A percentile compares a stretch with the other conserved stretches of the same genome.
phyloP scores from a whole-genome alignment of 495 filamentous ascomycete genomes.

The Penicillium daleae region DNA sequence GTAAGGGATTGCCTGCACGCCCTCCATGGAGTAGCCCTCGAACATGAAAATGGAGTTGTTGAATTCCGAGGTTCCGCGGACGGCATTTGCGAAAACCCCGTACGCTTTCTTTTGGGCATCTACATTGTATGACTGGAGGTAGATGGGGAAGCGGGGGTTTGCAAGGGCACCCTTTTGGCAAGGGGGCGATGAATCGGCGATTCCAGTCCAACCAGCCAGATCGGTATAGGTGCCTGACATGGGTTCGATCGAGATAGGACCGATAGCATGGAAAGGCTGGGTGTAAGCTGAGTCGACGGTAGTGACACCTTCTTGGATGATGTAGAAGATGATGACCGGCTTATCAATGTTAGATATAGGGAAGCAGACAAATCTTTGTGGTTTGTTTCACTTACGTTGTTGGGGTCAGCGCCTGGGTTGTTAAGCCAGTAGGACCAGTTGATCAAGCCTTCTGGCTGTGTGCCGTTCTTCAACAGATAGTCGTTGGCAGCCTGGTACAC shows the following conservation, averaged over 20 bases:
- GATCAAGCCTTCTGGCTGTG: conserved; percentile 44
- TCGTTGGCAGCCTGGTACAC: conserved; percentile 53
- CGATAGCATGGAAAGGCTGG: conserved; percentile 48
- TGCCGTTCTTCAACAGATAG: conserved; percentile 41
- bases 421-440: conserved; percentile 58
- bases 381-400: conserved; percentile 28
- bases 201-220: conserved; percentile 47
- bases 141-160: conserved; percentile 57
- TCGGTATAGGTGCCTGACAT: conserved; percentile 48
- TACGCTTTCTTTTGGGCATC: conserved; percentile 46
- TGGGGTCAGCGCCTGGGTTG: conserved; percentile 40
- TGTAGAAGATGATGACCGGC: conserved; percentile 54
- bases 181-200: conserved; percentile 35
- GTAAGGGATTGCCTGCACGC: conserved; percentile 42
- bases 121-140: conserved; percentile 48
- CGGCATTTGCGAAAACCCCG: conserved; percentile 39
- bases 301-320: conserved; percentile 55
- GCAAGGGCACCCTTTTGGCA: conserved; percentile 51
- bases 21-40: conserved; percentile 56
- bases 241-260: conserved; percentile 40
- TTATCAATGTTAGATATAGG: neutral
- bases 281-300: conserved; percentile 46
- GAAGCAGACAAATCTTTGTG: neutral
- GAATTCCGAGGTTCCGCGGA: conserved; percentile 35
- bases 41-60: conserved; percentile 55